Evolutionary conservation across 1,284 basidiomycete genomes (phyloP), one percentile per base, ranked within the genome.

Genomic region (Sporisorium scitamineum): DNA sequence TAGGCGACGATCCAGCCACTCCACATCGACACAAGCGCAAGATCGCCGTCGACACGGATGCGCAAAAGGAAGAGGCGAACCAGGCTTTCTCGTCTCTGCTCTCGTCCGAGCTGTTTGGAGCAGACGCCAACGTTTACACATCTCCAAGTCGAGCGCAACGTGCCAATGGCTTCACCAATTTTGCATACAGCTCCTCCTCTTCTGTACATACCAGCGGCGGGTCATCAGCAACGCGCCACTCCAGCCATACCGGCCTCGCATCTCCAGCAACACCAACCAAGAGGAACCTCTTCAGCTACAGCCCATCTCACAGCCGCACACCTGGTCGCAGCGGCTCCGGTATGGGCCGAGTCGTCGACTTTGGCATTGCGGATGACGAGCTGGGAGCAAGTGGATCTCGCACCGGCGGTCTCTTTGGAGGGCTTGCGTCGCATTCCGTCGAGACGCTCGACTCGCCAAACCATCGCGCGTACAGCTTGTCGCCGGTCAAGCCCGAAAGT

Each of bases 391-490:
- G 63, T 18, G 54, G 42, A 27, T 29, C 64, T 18, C 64, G 73
- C 42, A 61, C 62, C 10, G 73, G 73, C 6, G 76, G 78, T n/a
- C 61, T 81, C 5, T 81, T 81, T 48, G 80, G 79, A 16, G 74
- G 76, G 2, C 51, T 77, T 16, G 60, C 53, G 8, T 70, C 72
- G 3, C 55, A 66, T 16, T 71, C 69, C 24, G 54, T 64, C 24
- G 82, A 78, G 22, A 73, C 71, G 42, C 65, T 82, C 22, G 88
- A 89, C 65, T 88, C 88, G 60, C 89, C 89, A 68, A 86, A 90
- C 0, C 94, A 96, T 81, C 91, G 94, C 70, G 91, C 91, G 0
- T 98, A 97, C 85, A 94, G 93, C 20, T 90, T 94, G 86, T 94
- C 92, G 66, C 96, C 96, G 8, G 93, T 98, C 7, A 92, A 94